phyloP scores from a whole-genome alignment of 768 basidiomycete genomes.

The Lactifluus piperatus region DNA sequence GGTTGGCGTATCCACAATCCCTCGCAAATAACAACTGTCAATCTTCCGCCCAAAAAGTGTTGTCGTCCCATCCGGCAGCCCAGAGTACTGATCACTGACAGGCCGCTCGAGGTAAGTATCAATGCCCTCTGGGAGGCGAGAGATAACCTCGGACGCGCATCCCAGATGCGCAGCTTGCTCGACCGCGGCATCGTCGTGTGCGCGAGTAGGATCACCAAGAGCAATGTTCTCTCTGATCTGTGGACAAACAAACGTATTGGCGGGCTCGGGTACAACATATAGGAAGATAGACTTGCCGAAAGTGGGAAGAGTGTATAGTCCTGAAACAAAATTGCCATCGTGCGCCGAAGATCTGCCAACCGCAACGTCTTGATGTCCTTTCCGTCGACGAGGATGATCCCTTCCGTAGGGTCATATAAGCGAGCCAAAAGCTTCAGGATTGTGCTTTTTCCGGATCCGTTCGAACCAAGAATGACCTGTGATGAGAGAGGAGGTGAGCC shows the following conservation, averaged over 20 bases:
- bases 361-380: slow-evolving; percentile 51
- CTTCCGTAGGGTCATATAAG: slow-evolving; percentile 61
- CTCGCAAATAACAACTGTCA: too few species aligned
- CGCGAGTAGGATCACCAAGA: too few species aligned
- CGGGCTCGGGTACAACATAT: not conserved
- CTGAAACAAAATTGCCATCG: slow-evolving; percentile 70
- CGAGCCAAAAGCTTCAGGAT: slow-evolving; percentile 66
- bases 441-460: slow-evolving; percentile 75
- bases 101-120: slow-evolving; percentile 64
- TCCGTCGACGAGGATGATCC: slow-evolving; percentile 59
- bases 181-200: slow-evolving; percentile 52
- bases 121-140: slow-evolving; percentile 55
- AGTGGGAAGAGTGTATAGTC: slow-evolving; percentile 76
- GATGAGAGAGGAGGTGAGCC: not conserved
- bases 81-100: slow-evolving; percentile 58
- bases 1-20: too few species aligned
- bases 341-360: slow-evolving; percentile 52
- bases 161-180: slow-evolving; percentile 59
- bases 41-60: too few species aligned
- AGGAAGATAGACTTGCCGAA: slow-evolving; percentile 38
- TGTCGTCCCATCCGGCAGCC: too few species aligned
- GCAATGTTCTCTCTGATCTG: too few species aligned
- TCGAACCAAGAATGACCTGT: slow-evolving; percentile 69
- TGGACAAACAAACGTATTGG: not conserved
- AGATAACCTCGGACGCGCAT: slow-evolving; percentile 57